Evolutionary conservation across 1,139 yeast genomes (phyloP).

Genomic region (Saccharomyces hybrid): DNA sequence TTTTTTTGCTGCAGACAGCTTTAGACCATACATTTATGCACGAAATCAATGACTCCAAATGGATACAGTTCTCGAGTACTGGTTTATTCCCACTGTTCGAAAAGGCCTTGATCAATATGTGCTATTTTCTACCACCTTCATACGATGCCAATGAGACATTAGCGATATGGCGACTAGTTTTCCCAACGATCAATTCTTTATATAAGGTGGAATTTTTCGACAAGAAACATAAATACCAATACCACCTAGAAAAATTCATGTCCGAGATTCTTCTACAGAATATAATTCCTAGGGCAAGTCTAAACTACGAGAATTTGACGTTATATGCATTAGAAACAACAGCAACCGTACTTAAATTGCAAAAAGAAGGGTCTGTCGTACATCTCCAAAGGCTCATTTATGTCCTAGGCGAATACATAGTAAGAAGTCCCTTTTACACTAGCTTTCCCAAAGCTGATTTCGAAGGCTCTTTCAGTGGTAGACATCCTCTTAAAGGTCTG

Average conservation of each 20-base stretch:
- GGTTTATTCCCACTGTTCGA: slow-evolving; percentile 25
- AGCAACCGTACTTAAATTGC: slow-evolving; percentile 5
- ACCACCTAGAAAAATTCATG: slow-evolving; percentile 13
- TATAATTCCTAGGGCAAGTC: slow-evolving; percentile 22
- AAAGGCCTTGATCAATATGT: slow-evolving; percentile 22
- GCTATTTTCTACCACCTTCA: slow-evolving; percentile 27
- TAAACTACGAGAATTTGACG: slow-evolving; percentile 19
- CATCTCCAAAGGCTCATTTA: slow-evolving; percentile 24
- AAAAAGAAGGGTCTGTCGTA: slow-evolving; percentile 12
- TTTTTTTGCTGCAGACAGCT: slow-evolving; percentile 16
- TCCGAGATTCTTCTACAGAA: slow-evolving; percentile 23
- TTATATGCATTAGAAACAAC: slow-evolving; percentile 10
- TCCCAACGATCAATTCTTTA: slow-evolving; percentile 20
- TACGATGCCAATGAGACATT: slow-evolving; percentile 15
- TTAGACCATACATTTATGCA: slow-evolving; percentile 10
- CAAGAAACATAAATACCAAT: slow-evolving; percentile 7
- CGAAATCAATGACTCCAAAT: slow-evolving; percentile 8
- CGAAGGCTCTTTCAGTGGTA: slow-evolving; percentile 12
- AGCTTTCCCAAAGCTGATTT: slow-evolving; percentile 12
- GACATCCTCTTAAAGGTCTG: slow-evolving; percentile 8
- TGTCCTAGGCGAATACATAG: slow-evolving; percentile 24
- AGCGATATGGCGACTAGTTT: slow-evolving; percentile 17
- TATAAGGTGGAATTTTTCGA: slow-evolving; percentile 14
- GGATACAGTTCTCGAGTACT: slow-evolving; percentile 21
- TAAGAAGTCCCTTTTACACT: slow-evolving; percentile 27